These are phyloP conservation scores for Ziziphus jujuba DNA, from an alignment of 306 rosid genomes.

Conservation along the genomic window DNA sequence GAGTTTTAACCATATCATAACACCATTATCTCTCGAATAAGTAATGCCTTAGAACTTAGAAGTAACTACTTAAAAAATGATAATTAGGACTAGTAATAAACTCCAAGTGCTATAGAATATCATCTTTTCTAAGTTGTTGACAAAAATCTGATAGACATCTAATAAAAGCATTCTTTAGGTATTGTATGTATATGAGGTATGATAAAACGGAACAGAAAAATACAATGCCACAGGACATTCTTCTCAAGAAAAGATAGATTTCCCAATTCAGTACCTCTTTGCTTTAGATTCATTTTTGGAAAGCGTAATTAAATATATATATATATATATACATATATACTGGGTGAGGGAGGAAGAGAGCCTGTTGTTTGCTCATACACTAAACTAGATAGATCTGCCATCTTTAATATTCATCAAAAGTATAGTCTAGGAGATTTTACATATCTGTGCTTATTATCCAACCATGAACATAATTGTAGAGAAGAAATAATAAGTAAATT, in stretches of 20 bases:
- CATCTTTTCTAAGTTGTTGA: not conserved
- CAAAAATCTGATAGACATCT: slow-evolving; percentile 13
- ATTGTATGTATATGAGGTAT: not conserved
- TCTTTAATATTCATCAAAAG: too few species aligned
- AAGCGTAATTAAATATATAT: too few species aligned
- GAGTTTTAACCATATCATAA: too few species aligned
- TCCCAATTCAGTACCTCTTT: slow-evolving; percentile 48
- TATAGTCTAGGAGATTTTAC: too few species aligned
- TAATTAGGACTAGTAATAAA: too few species aligned
- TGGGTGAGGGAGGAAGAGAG: not conserved
- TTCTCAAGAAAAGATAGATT: not conserved
- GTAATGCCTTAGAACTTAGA: too few species aligned
- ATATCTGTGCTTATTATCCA: too few species aligned
- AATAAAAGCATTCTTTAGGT: slow-evolving; percentile 6
- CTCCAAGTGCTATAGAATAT: too few species aligned
- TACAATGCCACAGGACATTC: slow-evolving; percentile 3
- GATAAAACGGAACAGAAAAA: not conserved
- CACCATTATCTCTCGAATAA: too few species aligned
- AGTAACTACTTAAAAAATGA: too few species aligned
- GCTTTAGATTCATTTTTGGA: slow-evolving; percentile 62
- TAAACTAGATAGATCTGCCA: too few species aligned
- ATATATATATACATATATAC: too few species aligned
- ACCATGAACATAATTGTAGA: not conserved
- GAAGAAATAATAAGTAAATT: not conserved
- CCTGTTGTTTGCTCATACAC: not conserved